Percentiles rank a stretch among this genome's conserved stretches.
Conservation (phyloP, 768 basidiomycete genomes). For the Macrolepiota albuminosa region DNA sequence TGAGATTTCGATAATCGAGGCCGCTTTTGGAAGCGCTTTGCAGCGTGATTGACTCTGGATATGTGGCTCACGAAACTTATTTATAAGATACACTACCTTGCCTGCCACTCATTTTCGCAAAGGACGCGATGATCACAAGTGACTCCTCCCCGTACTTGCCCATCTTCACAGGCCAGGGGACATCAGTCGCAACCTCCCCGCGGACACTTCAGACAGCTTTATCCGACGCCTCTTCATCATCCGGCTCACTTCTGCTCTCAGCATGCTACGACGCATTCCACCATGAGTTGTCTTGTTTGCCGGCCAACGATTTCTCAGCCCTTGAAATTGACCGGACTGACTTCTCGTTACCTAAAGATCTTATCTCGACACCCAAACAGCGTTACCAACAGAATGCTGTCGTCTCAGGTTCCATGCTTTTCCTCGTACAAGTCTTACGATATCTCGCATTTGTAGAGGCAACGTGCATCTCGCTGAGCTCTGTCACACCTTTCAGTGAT, state of each 20-base stretch:
- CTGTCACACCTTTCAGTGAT: constrained; percentile 23
- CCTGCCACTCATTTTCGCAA: neutral
- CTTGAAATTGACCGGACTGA: constrained; percentile 38
- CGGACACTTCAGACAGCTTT: constrained; percentile 33
- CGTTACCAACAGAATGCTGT: constrained; percentile 42
- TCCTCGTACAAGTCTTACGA: constrained; percentile 47
- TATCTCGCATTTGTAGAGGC: constrained; percentile 39
- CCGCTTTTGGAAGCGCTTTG: constrained; percentile 14
- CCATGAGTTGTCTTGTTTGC: constrained; percentile 42
- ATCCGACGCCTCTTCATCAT: constrained; percentile 35
- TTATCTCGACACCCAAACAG: constrained; percentile 32
- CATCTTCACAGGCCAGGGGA: constrained; percentile 56
- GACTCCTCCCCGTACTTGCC: constrained; percentile 31
- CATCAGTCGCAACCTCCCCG: constrained; percentile 25
- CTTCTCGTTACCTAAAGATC: constrained; percentile 33
- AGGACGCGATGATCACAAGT: constrained; percentile 7
- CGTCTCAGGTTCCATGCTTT: constrained; percentile 42
- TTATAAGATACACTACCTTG: constrained; percentile 14
- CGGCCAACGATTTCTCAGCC: constrained; percentile 28
- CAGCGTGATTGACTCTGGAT: constrained; percentile 11
- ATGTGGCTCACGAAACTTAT: constrained; percentile 14
- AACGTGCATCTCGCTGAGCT: constrained; percentile 11
- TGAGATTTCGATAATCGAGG: constrained; percentile 14
- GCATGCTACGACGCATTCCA: constrained; percentile 49
- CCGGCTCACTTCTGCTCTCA: constrained; percentile 40